Conservation (phyloP, 495 filamentous ascomycete genomes). For the Bryoglossum gracile region DNA sequence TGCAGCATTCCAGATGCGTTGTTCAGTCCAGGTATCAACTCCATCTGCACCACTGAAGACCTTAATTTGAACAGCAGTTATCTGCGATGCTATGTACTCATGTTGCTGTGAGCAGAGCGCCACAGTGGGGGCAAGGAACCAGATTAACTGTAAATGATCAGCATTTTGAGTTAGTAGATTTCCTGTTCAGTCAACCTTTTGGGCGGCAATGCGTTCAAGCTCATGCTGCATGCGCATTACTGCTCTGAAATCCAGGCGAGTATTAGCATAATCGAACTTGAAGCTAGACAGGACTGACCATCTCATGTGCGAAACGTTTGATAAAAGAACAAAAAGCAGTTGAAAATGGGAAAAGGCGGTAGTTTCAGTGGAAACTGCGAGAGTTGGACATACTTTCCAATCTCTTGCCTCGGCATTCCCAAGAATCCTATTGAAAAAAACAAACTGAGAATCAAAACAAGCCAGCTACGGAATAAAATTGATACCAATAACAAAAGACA, state of each 20-base stretch:
- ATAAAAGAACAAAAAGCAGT: too few species aligned
- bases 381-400: too few species aligned
- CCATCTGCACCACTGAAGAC: constrained; percentile 60
- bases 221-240: constrained; percentile 69
- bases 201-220: constrained; percentile 51
- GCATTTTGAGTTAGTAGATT: too few species aligned
- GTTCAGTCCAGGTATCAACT: constrained; percentile 68
- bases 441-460: neutral
- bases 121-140: constrained; percentile 82
- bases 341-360: too few species aligned
- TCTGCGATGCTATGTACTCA: constrained; percentile 50
- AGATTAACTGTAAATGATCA: constrained; percentile 57
- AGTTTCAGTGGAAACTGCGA: too few species aligned
- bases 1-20: constrained; percentile 64
- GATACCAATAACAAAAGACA: too few species aligned
- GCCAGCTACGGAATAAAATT: constrained; percentile 1
- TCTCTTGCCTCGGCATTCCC: too few species aligned
- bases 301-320: too few species aligned
- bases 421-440: too few species aligned
- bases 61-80: constrained; percentile 55
- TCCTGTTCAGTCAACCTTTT: too few species aligned
- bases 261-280: constrained; percentile 7
- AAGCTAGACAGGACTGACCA: neutral
- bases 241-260: constrained; percentile 45
- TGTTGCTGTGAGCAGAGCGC: constrained; percentile 68